phyloP scores from a whole-genome alignment of 1,284 basidiomycete species.

The Ceratorhiza oryzae-sativae region DNA sequence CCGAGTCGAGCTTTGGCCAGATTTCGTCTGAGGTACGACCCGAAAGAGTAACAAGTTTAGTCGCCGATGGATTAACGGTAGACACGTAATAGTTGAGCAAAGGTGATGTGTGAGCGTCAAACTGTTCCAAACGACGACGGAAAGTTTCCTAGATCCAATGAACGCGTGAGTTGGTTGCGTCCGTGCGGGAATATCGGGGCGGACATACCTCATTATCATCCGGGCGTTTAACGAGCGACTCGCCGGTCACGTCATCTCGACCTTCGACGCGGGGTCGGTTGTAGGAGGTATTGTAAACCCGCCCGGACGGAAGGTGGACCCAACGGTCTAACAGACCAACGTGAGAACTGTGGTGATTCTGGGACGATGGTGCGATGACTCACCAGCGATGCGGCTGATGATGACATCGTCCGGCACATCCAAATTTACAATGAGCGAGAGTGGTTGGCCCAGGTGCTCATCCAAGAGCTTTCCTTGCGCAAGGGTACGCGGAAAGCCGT shows the following conservation, averaged over 20 bases:
- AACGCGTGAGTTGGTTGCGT: conserved; percentile 26
- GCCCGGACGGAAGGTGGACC: conserved; percentile 91
- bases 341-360: conserved; percentile 21
- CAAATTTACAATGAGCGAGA: conserved; percentile 90
- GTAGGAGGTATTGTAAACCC: conserved; percentile 92
- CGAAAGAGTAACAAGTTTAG: conserved; percentile 74
- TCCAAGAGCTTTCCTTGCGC: conserved; percentile 89
- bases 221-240: conserved; percentile 85
- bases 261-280: conserved; percentile 89
- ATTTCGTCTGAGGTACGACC: conserved; percentile 92
- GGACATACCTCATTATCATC: conserved; percentile 88
- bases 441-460: conserved; percentile 68
- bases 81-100: conserved; percentile 79
- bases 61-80: conserved; percentile 47
- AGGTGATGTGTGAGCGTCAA: conserved; percentile 89
- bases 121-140: conserved; percentile 77
- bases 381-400: conserved; percentile 80
- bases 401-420: conserved; percentile 93
- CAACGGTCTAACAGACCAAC: conserved; percentile 70
- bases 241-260: conserved; percentile 91
- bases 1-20: conserved; percentile 79
- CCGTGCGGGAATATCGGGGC: background rate
- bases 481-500: conserved; percentile 95
- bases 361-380: conserved; percentile 40
- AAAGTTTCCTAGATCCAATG: conserved; percentile 72